phyloP scores from a whole-genome alignment of 2,329 filamentous ascomycete species.

The Ilyonectria robusta region DNA sequence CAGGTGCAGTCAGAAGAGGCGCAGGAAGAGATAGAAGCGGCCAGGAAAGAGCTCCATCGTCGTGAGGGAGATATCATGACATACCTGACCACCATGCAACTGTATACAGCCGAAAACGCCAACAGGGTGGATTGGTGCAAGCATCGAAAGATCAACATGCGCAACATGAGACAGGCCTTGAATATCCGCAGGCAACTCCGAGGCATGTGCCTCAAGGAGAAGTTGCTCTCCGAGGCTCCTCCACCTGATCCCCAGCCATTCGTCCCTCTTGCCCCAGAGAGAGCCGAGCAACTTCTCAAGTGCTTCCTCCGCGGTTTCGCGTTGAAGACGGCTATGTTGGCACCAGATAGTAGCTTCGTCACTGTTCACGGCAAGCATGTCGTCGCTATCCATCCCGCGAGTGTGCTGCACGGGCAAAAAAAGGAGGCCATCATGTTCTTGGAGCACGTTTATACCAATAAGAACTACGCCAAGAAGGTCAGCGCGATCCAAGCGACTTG shows the following conservation, averaged over 20 bases:
- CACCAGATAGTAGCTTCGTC: constrained; percentile 72
- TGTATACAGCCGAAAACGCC: constrained; percentile 69
- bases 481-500: constrained; percentile 72
- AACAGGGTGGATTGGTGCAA: constrained; percentile 72
- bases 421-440: constrained; percentile 78
- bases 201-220: constrained; percentile 66
- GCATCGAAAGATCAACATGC: constrained; percentile 67
- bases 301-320: constrained; percentile 76
- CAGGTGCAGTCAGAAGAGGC: constrained; percentile 71
- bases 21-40: constrained; percentile 66
- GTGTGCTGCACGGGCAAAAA: constrained; percentile 73
- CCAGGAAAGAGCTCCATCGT: constrained; percentile 70
- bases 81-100: constrained; percentile 74
- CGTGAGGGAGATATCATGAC: constrained; percentile 77
- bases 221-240: constrained; percentile 62
- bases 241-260: constrained; percentile 70
- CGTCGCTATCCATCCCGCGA: constrained; percentile 74
- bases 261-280: constrained; percentile 66
- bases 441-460: constrained; percentile 76
- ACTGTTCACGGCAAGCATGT: constrained; percentile 72
- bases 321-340: constrained; percentile 72
- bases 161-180: constrained; percentile 74
- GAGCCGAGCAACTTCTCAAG: constrained; percentile 67
- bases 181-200: constrained; percentile 75
- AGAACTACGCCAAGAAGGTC: constrained; percentile 77